phyloP scores from a whole-genome alignment of 2,329 filamentous ascomycete genomes.

The Apiospora malaysiana region DNA sequence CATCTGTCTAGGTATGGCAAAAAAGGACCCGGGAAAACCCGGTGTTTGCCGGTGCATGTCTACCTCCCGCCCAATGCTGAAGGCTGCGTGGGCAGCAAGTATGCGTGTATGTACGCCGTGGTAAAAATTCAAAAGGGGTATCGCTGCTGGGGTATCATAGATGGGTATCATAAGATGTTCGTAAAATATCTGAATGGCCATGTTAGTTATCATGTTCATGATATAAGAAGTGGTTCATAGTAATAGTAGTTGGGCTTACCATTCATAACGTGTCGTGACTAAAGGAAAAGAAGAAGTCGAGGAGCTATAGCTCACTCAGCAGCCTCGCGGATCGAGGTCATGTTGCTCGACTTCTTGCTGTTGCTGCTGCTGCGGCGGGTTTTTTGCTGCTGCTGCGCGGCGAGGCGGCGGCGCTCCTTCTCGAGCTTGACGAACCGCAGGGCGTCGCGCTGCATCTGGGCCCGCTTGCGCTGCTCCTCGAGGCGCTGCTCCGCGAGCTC shows the following conservation, averaged over 20 bases:
- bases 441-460: conserved; percentile 58
- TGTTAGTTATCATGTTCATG: background rate
- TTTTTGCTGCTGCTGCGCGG: conserved; percentile 43
- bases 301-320: conserved; percentile 37
- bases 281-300: conserved; percentile 28
- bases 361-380: conserved; percentile 34
- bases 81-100: conserved; percentile 14
- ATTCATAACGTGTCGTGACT: conserved; percentile 35
- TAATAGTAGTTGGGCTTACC: conserved; percentile 30
- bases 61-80: conserved; percentile 9
- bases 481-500: conserved; percentile 55
- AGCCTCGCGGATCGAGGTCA: conserved; percentile 62
- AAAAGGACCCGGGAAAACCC: background rate
- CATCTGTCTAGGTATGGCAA: background rate
- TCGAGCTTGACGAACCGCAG: conserved; percentile 56
- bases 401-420: conserved; percentile 59
- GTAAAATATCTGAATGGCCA: background rate
- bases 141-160: conserved; percentile 18
- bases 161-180: conserved; percentile 20
- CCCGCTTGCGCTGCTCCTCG: conserved; percentile 56
- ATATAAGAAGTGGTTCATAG: too few relatives aligned
- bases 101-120: conserved; percentile 7
- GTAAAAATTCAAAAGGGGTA: conserved; percentile 16
- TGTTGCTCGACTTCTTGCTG: conserved; percentile 54
- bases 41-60: conserved; percentile 1